Percentiles rank a stretch among this genome's conserved stretches.
Evolutionary conservation across 2,329 filamentous ascomycete species (phyloP).

Genomic region (Tympanopsis confertula): DNA sequence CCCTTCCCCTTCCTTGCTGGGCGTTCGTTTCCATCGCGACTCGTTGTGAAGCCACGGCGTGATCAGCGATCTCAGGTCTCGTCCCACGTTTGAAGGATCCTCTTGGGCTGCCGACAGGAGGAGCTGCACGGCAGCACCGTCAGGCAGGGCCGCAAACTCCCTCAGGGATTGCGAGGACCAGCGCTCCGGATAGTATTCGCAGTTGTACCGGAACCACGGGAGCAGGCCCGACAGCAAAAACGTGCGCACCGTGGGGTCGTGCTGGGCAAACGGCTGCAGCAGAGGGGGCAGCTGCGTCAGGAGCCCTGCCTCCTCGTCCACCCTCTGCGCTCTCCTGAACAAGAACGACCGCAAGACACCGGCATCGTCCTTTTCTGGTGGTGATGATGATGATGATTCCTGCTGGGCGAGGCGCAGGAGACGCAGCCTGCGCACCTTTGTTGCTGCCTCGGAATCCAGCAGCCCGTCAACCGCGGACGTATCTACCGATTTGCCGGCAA

Average conservation of each 20-base stretch:
- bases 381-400: slow-evolving; percentile 27
- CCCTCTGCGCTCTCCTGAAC: slow-evolving; percentile 52
- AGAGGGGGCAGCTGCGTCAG: slow-evolving; percentile 57
- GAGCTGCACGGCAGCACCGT: slow-evolving; percentile 43
- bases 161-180: slow-evolving; percentile 39
- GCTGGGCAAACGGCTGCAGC: slow-evolving; percentile 54
- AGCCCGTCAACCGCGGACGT: slow-evolving; percentile 41
- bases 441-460: slow-evolving; percentile 51
- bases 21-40: slow-evolving; percentile 37
- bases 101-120: slow-evolving; percentile 38
- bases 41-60: slow-evolving; percentile 65
- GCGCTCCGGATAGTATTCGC: slow-evolving; percentile 53
- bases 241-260: slow-evolving; percentile 45
- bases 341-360: slow-evolving; percentile 54
- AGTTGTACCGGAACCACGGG: slow-evolving; percentile 56
- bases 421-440: slow-evolving; percentile 49
- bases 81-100: slow-evolving; percentile 31
- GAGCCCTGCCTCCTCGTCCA: slow-evolving; percentile 64
- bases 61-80: slow-evolving; percentile 57
- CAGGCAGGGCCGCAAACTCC: slow-evolving; percentile 51
- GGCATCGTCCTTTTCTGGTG: slow-evolving; percentile 30
- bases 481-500: slow-evolving; percentile 35
- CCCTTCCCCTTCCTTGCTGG: slow-evolving; percentile 7
- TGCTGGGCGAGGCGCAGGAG: slow-evolving; percentile 44
- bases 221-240: slow-evolving; percentile 62